Base-by-base conservation (phyloP, 2,329 filamentous ascomycete species). In the Neofusicoccum sp. region DNA sequence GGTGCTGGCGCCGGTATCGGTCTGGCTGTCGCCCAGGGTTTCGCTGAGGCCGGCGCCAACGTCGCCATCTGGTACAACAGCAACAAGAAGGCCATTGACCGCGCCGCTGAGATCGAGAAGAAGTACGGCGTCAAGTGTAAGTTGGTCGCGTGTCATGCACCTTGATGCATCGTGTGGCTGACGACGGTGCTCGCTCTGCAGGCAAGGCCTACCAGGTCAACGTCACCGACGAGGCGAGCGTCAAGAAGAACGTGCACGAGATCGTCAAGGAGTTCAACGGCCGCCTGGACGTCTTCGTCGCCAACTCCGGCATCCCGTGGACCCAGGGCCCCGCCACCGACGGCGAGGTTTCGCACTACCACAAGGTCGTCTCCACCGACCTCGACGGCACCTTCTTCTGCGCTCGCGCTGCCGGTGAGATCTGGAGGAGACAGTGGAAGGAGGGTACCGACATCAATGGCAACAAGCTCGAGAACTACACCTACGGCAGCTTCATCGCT, bases 341-440 rank as follows among this genome's bases (percentile, higher is more conserved):
- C 64, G 86, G 85, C 71, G 83, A 85, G 26, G 85, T 89, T 24
- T 82, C 88, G 70, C 89, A 91, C 71, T 86, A 86, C 71, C 86
- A 92, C 72, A 84, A 86, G 74, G 90, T 96, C 80, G 82, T 96
- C 75, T 84, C 89, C 68, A 88, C 93, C 70, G 96, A 97, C 76
- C 82, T 96, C 67, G 95, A 87, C n/a, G 93, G 92, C 11, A 88
- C 88, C 40, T 91, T 89, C 76, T 93, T 90, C 81, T 96, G 91
- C 64, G 91, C 91, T 28, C 90, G 93, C 79, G 91, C 91, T 20
- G 90, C 91, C n/a, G 93, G 92, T 9, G 44, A 63, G 58, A 58
- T 63, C 61, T 63, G 61, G 61, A 60, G 59, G 41, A 56, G 51
- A 26, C 61, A 63, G 61, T 44, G 54, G 31, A 40, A 57, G 40